phyloP scores from a whole-genome alignment of 2,329 filamentous ascomycete species.

The Arthrobotrys conoides region DNA sequence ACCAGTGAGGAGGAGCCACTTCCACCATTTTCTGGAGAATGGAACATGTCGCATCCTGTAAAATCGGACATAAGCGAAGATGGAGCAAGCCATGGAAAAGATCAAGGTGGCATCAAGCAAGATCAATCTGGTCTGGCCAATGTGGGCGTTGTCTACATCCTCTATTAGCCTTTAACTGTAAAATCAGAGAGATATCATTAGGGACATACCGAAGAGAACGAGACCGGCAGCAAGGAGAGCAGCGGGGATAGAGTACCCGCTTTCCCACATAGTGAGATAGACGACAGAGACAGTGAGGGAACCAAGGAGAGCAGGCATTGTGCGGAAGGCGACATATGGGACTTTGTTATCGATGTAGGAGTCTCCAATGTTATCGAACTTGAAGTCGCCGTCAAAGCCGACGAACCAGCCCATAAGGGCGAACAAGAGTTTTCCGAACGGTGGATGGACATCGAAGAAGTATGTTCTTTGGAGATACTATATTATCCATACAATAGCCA shows the following conservation, averaged over 20 bases:
- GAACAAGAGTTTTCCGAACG: slow-evolving; percentile 97
- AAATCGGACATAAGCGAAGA: slow-evolving; percentile 95
- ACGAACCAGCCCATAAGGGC: slow-evolving; percentile 97
- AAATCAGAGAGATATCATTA: too few relatives aligned
- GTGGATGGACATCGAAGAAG: slow-evolving; percentile 99
- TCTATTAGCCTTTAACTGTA: background rate
- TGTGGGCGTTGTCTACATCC: slow-evolving; percentile 86
- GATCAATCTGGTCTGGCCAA: slow-evolving; percentile 95
- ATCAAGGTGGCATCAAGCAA: slow-evolving; percentile 94
- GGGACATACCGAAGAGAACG: slow-evolving; percentile 76
- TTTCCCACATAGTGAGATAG: slow-evolving; percentile 99
- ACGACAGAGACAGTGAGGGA: slow-evolving; percentile 93
- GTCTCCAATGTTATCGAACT: slow-evolving; percentile 99
- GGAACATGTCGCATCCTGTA: slow-evolving; percentile 93
- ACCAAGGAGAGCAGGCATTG: slow-evolving; percentile 90
- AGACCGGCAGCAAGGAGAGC: slow-evolving; percentile 88
- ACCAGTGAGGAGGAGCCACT: slow-evolving; percentile 96
- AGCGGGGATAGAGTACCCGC: slow-evolving; percentile 94
- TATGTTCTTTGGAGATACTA: slow-evolving; percentile 96
- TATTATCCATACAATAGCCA: slow-evolving; percentile 65
- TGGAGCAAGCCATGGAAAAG: slow-evolving; percentile 93
- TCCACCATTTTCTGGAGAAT: slow-evolving; percentile 99
- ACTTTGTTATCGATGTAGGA: slow-evolving; percentile 98
- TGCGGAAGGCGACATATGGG: slow-evolving; percentile 94
- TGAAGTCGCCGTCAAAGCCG: slow-evolving; percentile 95